These are phyloP conservation scores for Ustulina deusta DNA, from an alignment of 2,329 filamentous ascomycete genomes.

Conservation along the genomic window DNA sequence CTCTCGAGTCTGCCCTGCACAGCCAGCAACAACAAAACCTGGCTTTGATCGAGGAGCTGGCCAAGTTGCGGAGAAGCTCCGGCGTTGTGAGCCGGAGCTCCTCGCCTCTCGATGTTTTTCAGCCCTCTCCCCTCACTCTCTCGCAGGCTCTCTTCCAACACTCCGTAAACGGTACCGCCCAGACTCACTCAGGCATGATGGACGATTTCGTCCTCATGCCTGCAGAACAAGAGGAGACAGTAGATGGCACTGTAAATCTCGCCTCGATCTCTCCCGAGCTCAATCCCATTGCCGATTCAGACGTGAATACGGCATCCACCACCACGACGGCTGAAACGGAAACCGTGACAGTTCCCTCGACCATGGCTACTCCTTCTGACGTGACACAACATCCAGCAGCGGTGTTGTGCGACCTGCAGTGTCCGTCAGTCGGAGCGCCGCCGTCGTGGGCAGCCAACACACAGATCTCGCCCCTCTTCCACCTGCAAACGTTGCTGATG, in stretches of 20 bases:
- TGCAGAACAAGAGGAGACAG: slow-evolving; percentile 59
- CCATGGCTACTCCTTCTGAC: slow-evolving; percentile 73
- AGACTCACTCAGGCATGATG: slow-evolving; percentile 53
- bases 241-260: slow-evolving; percentile 70
- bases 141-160: slow-evolving; percentile 70
- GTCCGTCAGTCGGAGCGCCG: slow-evolving; percentile 83
- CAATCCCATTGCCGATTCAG: slow-evolving; percentile 62
- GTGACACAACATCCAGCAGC: slow-evolving; percentile 99
- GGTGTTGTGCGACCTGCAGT: slow-evolving; percentile 99
- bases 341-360: slow-evolving; percentile 41
- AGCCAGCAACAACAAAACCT: slow-evolving; percentile 68
- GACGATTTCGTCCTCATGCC: slow-evolving; percentile 60
- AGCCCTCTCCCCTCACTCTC: slow-evolving; percentile 65
- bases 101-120: slow-evolving; percentile 58
- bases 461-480: slow-evolving; percentile 62
- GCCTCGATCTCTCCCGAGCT: slow-evolving; percentile 71
- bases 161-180: slow-evolving; percentile 42
- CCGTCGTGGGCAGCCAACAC: slow-evolving; percentile 59
- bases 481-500: slow-evolving; percentile 71
- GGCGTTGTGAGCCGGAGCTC: slow-evolving; percentile 57
- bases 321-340: slow-evolving; percentile 34
- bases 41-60: slow-evolving; percentile 63
- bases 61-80: slow-evolving; percentile 60
- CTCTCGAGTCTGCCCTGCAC: slow-evolving; percentile 73
- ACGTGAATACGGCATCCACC: slow-evolving; percentile 47